phyloP scores from a whole-genome alignment of 129 eudicot species.

The Flaveria brownii region DNA sequence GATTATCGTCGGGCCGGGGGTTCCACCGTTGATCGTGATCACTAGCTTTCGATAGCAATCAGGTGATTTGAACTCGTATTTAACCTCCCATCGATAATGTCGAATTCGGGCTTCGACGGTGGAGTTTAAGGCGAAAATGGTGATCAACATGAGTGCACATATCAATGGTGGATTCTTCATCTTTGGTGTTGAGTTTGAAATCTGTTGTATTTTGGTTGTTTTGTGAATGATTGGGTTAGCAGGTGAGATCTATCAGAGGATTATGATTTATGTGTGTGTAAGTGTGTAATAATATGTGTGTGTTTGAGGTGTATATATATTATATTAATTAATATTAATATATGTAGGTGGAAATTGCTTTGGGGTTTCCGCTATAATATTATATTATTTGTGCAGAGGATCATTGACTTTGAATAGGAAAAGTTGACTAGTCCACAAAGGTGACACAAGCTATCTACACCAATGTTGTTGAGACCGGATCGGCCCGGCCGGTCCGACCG shows the following conservation, averaged over 20 bases:
- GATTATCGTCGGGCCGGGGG: slow-evolving; percentile 6
- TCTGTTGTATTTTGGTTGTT: neutral
- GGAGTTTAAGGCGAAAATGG: slow-evolving; percentile 4
- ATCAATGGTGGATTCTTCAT: neutral
- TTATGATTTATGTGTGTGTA: no score
- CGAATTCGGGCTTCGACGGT: slow-evolving; percentile 49
- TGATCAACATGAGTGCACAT: slow-evolving; percentile 12
- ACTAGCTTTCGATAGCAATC: slow-evolving; percentile 9
- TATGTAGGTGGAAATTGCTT: neutral
- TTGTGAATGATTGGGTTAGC: neutral
- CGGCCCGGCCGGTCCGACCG: no score
- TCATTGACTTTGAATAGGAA: neutral
- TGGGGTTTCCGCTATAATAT: neutral
- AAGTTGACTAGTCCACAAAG: neutral
- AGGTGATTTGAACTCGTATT: slow-evolving; percentile 58
- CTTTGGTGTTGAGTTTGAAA: neutral
- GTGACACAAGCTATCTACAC: no score
- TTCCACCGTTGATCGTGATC: slow-evolving; percentile 13
- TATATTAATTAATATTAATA: no score
- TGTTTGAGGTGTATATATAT: neutral
- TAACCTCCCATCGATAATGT: slow-evolving; percentile 68
- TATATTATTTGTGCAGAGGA: no score
- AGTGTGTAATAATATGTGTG: no score
- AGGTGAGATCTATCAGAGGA: slow-evolving; percentile 1
- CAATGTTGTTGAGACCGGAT: no score